Evolutionary conservation across 2,329 filamentous ascomycete genomes (phyloP), one percentile per base, ranked within the genome.

Genomic region (Claviceps africana): DNA sequence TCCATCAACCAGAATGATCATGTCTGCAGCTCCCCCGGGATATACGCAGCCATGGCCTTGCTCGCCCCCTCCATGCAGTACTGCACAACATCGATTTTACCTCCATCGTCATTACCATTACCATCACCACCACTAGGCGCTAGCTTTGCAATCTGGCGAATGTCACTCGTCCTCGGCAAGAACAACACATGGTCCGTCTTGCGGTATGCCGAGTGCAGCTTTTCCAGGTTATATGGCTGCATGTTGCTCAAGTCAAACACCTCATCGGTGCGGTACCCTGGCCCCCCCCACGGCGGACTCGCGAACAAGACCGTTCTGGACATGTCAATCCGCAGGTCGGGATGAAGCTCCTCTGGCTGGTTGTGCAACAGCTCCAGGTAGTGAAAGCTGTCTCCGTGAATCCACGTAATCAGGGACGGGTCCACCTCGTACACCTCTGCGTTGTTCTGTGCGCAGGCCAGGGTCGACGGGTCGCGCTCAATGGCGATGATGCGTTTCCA

Each of bases 361-460:
- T 68, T 63, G 44, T 67, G 57, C 7, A 75, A 61, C 30, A 67
- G 62, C n/a, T 74, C 67, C 25, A 95, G 67, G 47, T 82, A 81
- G 37, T 86, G 77, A 62, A 98, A 94, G 64, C 86, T 93, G 68
- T 97, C 90, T 4, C 85, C 90, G 51, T 86, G 74, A 39, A 96
- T 77, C 85, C 89, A 98, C 51, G 82, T 86, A 60, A 98, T 91
- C 62, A 80, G 53, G 11, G 64, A 81, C 48, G 83, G 78, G 2
- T 73, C 71, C 0, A 95, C 86, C 3, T 85, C 90, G 64, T 96
- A 95, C 46, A 97, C 72, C 51, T 81, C 74, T 8, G 93, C 89
- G 65, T 98, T 98, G 65, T 94, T 83, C 70, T 95, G 90, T 28
- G 89, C 93, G 67, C 94, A 98, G 46, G 84, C 83, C 7, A 98